phyloP scores from a whole-genome alignment of 495 filamentous ascomycete genomes.

The Trichoderma virens region DNA sequence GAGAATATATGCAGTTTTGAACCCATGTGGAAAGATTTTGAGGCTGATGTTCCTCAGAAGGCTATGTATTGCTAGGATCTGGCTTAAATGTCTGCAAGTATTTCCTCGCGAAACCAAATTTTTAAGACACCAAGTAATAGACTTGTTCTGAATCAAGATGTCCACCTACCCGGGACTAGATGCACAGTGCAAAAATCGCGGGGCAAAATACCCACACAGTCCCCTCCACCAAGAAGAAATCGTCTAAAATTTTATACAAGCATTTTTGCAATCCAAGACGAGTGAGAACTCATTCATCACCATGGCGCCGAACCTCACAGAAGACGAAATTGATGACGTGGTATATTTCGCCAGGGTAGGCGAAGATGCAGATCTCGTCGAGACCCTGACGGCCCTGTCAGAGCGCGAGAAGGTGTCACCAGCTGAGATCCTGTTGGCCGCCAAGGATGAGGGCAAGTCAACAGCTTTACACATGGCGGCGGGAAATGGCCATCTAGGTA shows the following conservation, averaged over 20 bases:
- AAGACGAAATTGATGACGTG: constrained; percentile 80
- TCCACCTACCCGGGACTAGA: constrained; percentile 9
- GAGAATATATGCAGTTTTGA: constrained; percentile 1
- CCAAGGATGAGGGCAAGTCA: constrained; percentile 60
- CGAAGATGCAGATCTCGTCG: constrained; percentile 61
- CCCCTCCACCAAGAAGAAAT: constrained; percentile 4
- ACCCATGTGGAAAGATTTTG: not conserved
- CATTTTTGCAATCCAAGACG: not conserved
- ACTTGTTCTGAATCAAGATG: too few species aligned
- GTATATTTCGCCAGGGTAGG: constrained; percentile 74
- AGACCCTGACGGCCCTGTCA: constrained; percentile 49
- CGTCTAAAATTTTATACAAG: constrained; percentile 8
- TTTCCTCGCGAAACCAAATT: constrained; percentile 11
- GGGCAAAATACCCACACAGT: not conserved
- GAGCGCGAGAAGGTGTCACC: constrained; percentile 44
- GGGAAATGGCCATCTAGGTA: constrained; percentile 81
- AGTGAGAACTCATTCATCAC: constrained; percentile 13
- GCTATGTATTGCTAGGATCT: not conserved
- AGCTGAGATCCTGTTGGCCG: constrained; percentile 52
- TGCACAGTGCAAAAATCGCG: constrained; percentile 8
- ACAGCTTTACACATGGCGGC: constrained; percentile 83
- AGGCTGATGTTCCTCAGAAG: not conserved
- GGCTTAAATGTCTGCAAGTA: not conserved
- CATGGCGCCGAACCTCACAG: constrained; percentile 48
- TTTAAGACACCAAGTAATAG: too few species aligned